These are phyloP conservation scores for Penicillium sp. DNA, from an alignment of 2,329 filamentous ascomycete species.

Conservation along the genomic window DNA sequence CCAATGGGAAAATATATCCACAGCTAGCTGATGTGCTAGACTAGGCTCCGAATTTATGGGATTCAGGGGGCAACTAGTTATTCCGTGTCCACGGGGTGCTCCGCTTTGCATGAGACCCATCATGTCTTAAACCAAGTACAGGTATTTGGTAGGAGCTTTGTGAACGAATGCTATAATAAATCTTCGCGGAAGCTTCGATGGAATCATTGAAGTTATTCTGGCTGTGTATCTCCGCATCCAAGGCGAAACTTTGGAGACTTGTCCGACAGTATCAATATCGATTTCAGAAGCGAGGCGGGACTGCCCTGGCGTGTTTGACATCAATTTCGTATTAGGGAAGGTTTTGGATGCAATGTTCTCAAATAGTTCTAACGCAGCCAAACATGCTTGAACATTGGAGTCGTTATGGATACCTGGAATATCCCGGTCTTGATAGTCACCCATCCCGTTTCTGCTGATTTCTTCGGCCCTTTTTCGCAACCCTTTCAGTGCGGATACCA, in stretches of 20 bases:
- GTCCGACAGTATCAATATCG: neutral
- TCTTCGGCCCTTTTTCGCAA: neutral
- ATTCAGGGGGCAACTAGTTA: neutral
- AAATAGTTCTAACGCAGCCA: neutral
- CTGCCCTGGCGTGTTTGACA: neutral
- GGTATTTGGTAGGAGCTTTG: neutral
- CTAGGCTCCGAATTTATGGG: neutral
- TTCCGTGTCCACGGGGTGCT: neutral
- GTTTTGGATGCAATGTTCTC: neutral
- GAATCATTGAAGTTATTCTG: neutral
- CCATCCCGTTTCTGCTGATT: neutral
- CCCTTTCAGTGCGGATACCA: neutral
- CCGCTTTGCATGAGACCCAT: neutral
- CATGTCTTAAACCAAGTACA: neutral
- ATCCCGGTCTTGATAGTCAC: neutral
- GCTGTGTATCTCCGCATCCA: conserved; percentile 2
- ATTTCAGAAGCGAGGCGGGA: neutral
- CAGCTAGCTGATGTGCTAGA: neutral
- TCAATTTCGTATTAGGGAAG: neutral
- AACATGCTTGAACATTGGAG: neutral
- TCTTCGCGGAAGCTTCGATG: neutral
- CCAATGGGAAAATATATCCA: conserved; percentile 2
- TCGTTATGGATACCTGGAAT: too few relatives aligned
- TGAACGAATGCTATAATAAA: conserved; percentile 3
- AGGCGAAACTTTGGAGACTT: neutral